A percentile compares a stretch with the other conserved stretches of the same genome.
phyloP scores from a whole-genome alignment of 1,284 basidiomycete genomes.

The Neonothopanus nambi region DNA sequence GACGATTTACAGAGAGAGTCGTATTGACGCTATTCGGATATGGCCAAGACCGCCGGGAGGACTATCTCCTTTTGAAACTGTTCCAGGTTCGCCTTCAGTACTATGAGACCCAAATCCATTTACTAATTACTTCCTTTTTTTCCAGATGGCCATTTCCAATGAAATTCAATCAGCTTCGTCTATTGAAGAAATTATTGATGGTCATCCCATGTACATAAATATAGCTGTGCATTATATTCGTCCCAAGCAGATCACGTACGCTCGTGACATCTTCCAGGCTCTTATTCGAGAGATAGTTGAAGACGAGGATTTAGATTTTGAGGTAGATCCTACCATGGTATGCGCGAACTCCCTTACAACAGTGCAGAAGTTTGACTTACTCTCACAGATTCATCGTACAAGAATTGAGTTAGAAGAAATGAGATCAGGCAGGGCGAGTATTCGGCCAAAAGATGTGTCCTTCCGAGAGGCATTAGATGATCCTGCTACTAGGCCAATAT shows the following conservation, averaged over 20 bases:
- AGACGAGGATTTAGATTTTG: constrained; percentile 78
- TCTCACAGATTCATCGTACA: constrained; percentile 74
- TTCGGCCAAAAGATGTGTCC: constrained; percentile 70
- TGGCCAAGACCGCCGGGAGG: constrained; percentile 92
- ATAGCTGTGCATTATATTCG: constrained; percentile 91
- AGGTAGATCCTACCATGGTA: constrained; percentile 86
- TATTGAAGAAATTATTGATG: constrained; percentile 63
- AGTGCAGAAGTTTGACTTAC: constrained; percentile 6
- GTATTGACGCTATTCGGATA: constrained; percentile 93
- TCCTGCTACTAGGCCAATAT: constrained; percentile 78
- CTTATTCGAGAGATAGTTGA: constrained; percentile 80
- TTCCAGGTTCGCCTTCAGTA: constrained; percentile 68
- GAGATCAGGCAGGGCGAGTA: constrained; percentile 70
- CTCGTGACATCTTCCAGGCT: constrained; percentile 77
- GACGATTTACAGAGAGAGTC: constrained; percentile 81
- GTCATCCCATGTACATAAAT: constrained; percentile 82
- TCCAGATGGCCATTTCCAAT: constrained; percentile 82
- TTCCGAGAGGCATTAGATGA: constrained; percentile 87
- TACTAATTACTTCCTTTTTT: constrained; percentile 11
- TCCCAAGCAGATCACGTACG: constrained; percentile 81
- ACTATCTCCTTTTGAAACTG: constrained; percentile 90
- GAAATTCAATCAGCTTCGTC: constrained; percentile 66
- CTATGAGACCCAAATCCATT: background rate
- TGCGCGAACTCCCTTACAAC: constrained; percentile 25
- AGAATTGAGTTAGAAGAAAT: constrained; percentile 87